These are phyloP conservation scores for Melastoma candidum DNA, from an alignment of 441 rosid species.

Conservation along the genomic window DNA sequence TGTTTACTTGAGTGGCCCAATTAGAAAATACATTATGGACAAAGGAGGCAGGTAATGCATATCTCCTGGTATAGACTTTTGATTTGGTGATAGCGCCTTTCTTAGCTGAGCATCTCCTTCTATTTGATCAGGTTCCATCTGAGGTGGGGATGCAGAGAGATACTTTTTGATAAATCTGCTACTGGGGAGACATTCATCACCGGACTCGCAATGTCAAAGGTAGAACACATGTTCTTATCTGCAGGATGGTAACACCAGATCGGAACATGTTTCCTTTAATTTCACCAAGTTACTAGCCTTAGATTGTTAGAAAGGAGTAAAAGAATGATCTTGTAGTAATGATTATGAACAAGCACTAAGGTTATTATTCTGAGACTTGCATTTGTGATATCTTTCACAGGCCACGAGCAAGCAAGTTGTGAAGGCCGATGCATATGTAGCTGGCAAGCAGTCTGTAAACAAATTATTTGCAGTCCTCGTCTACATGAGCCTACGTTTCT, in stretches of 20 bases:
- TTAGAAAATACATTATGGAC: conserved; percentile 77
- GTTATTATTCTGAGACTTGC: neutral
- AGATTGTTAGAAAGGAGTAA: too few species aligned
- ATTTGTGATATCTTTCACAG: conserved; percentile 28
- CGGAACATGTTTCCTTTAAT: too few species aligned
- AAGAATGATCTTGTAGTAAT: too few species aligned
- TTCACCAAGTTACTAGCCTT: too few species aligned
- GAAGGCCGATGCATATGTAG: conserved; percentile 91
- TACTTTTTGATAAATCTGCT: conserved; percentile 55
- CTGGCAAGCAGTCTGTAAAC: conserved; percentile 29
- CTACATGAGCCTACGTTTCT: neutral
- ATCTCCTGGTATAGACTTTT: neutral
- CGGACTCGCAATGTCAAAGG: conserved; percentile 87
- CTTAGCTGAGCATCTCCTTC: conserved; percentile 10
- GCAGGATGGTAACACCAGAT: too few species aligned
- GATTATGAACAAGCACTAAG: too few species aligned
- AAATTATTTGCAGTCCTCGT: too few species aligned
- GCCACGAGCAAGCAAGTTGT: conserved; percentile 68
- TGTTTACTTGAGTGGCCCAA: conserved; percentile 88
- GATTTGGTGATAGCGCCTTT: neutral
- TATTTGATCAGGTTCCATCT: conserved; percentile 76
- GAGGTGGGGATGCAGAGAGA: conserved; percentile 97
- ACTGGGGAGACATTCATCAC: conserved; percentile 62
- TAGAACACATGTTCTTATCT: conserved; percentile 23
- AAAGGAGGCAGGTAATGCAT: conserved; percentile 73